Evolutionary conservation across 176 grass and related monocot genomes (phyloP).

Genomic region (Themeda triandra): DNA sequence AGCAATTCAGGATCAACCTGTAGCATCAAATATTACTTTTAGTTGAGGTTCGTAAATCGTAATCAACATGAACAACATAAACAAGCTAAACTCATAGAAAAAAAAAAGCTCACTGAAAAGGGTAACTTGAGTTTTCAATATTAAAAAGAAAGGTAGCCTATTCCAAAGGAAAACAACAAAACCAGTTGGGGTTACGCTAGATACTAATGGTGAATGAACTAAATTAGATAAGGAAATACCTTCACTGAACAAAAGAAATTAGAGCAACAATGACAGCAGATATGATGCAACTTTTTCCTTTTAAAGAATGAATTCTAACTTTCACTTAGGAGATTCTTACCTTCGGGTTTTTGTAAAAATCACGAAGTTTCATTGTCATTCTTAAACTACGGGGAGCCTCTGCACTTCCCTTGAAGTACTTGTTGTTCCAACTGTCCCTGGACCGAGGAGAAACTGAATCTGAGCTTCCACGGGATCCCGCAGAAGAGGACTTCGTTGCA

Average conservation of each 20-base stretch:
- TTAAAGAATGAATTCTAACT: neutral
- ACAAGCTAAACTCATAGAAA: neutral
- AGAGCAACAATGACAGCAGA: neutral
- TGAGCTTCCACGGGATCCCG: slow-evolving; percentile 67
- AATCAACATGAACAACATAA: neutral
- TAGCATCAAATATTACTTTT: slow-evolving; percentile 16
- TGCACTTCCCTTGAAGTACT: slow-evolving; percentile 61
- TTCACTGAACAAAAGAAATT: neutral
- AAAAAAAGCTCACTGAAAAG: neutral
- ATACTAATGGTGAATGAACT: neutral
- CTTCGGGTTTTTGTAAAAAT: slow-evolving; percentile 76
- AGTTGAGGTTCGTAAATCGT: neutral
- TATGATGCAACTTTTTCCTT: neutral
- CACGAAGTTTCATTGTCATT: slow-evolving; percentile 92
- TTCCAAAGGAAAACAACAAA: neutral
- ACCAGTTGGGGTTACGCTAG: neutral
- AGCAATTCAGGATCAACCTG: slow-evolving; percentile 69
- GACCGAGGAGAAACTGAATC: slow-evolving; percentile 77
- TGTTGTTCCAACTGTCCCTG: slow-evolving; percentile 57
- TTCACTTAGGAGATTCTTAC: slow-evolving; percentile 37
- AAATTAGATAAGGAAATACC: neutral
- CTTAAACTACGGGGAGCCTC: slow-evolving; percentile 60
- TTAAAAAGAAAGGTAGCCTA: neutral
- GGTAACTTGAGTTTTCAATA: slow-evolving; percentile 1
- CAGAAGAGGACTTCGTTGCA: slow-evolving; percentile 44